Base-by-base conservation (phyloP, 805 yeast species). In the Candida vaughaniae region DNA sequence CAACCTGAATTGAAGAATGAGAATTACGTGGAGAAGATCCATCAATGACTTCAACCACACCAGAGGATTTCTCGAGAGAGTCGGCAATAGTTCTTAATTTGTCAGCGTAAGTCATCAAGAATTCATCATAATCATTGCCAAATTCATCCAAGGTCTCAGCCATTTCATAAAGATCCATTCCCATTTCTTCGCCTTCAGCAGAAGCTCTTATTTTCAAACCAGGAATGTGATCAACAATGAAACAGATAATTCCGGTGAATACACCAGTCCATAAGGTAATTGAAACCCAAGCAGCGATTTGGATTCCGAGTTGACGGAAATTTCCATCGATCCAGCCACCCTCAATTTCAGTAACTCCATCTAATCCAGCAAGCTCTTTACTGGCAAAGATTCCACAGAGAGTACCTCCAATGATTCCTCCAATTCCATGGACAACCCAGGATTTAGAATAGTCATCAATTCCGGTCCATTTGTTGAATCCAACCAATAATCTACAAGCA, bases 111-210 rank as follows among this genome's bases (percentile, higher is more conserved):
- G 37, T 38, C 15, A 34, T 31, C 46, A 58, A 56, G 32, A 56
- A 51, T 18, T 41, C 53, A 18, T 53, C 62, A 39, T 55, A 58
- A 25, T 64, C 62, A 41, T 55, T 67, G 14, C 60, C 60, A 31
- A 56, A 54, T 41, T 61, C 66, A 46, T 69, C 75, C 19, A 60
- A 49, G 38, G 64, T 58, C 41, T 75, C 80, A n/a, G 69, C 69
- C 74, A 74, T 70, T 46, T 75, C 78, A 35, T 48, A 64, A 34
- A 62, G 46, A 48, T 75, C 80, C 64, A 74, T 64, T 22, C 80
- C 80, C 66, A 69, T 59, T 28, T 63, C 69, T 52, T 75, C 80
- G 16, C 59, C 75, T 45, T 67, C 77, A 14, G 57, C 66, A 15
- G 57, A 31, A 6, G 68, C 73, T 51, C 74, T 68, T 46, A 75